phyloP scores from a whole-genome alignment of 2,329 filamentous ascomycete species.

The Aspergillus sergii region DNA sequence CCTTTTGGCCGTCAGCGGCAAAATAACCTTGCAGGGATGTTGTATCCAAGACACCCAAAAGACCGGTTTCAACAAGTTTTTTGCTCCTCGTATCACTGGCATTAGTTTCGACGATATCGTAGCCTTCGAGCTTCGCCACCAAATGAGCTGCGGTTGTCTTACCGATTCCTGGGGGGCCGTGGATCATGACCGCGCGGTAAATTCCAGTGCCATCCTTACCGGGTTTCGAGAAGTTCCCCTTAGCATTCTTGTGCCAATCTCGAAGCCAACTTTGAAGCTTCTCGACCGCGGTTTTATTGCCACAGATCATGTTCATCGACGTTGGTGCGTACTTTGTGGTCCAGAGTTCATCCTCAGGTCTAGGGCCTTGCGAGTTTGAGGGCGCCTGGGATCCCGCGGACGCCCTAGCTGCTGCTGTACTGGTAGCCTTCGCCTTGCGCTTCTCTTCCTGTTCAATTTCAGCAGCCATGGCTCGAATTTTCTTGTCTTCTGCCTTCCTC shows the following conservation, averaged over 20 bases:
- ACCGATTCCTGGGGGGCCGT: constrained; percentile 92
- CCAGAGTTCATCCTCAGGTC: constrained; percentile 71
- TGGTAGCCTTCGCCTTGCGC: constrained; percentile 27
- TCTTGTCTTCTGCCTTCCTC: constrained; percentile 79
- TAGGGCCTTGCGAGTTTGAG: constrained; percentile 40
- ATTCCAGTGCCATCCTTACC: constrained; percentile 83
- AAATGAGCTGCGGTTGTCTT: constrained; percentile 97
- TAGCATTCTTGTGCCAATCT: constrained; percentile 77
- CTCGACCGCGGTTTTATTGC: constrained; percentile 88
- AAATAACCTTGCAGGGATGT: constrained; percentile 92
- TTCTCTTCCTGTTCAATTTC: constrained; percentile 86
- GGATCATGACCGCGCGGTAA: constrained; percentile 89
- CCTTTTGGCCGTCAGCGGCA: constrained; percentile 75
- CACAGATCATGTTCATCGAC: constrained; percentile 83
- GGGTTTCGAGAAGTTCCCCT: constrained; percentile 77
- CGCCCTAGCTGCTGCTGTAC: constrained; percentile 39
- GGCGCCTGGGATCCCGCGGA: constrained; percentile 51
- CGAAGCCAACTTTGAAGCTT: constrained; percentile 86
- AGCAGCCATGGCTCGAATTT: constrained; percentile 75
- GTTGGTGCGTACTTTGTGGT: constrained; percentile 94
- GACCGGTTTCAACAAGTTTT: constrained; percentile 84
- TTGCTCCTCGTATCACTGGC: constrained; percentile 96
- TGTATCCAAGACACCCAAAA: constrained; percentile 91
- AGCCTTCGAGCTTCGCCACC: constrained; percentile 88
- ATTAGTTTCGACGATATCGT: constrained; percentile 91